These are phyloP conservation scores for Candida ascalaphidarum DNA, from an alignment of 805 yeast genomes.

Conservation along the genomic window DNA sequence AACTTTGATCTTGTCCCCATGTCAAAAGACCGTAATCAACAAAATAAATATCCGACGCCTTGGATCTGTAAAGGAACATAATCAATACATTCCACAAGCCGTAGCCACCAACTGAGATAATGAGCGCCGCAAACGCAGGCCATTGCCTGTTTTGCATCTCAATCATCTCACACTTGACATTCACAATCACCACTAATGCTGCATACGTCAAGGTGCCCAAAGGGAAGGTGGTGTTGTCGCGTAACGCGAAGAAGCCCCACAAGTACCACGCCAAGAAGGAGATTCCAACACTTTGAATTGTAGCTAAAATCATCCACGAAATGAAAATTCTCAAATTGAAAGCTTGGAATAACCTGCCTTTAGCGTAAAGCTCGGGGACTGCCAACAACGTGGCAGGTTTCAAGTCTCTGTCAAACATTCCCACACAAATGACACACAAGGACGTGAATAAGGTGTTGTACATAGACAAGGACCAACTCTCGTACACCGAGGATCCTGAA, in stretches of 20 bases:
- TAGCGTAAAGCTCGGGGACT: conserved; percentile 80
- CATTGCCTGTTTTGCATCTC: conserved; percentile 74
- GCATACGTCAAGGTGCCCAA: conserved; percentile 72
- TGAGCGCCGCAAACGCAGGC: conserved; percentile 55
- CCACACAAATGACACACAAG: conserved; percentile 81
- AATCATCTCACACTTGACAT: conserved; percentile 68
- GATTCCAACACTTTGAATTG: conserved; percentile 61
- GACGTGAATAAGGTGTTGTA: conserved; percentile 94
- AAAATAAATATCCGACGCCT: conserved; percentile 52
- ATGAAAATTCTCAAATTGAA: conserved; percentile 67
- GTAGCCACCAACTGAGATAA: conserved; percentile 79
- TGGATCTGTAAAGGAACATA: conserved; percentile 54
- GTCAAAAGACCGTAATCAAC: conserved; percentile 63
- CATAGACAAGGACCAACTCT: conserved; percentile 95
- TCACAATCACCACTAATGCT: conserved; percentile 63
- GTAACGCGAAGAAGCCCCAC: conserved; percentile 63
- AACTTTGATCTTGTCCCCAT: conserved; percentile 74
- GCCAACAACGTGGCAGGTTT: conserved; percentile 83
- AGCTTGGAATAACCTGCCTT: conserved; percentile 65
- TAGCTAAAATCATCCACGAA: conserved; percentile 72
- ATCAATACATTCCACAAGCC: conserved; percentile 73
- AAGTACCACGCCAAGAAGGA: conserved; percentile 58
- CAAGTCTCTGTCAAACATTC: conserved; percentile 92
- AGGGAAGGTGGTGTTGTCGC: conserved; percentile 76
- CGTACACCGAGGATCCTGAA: conserved; percentile 90